Evolutionary conservation across 192 early-diverging fungal species (phyloP).

Genomic region (Coemansia asiatica): DNA sequence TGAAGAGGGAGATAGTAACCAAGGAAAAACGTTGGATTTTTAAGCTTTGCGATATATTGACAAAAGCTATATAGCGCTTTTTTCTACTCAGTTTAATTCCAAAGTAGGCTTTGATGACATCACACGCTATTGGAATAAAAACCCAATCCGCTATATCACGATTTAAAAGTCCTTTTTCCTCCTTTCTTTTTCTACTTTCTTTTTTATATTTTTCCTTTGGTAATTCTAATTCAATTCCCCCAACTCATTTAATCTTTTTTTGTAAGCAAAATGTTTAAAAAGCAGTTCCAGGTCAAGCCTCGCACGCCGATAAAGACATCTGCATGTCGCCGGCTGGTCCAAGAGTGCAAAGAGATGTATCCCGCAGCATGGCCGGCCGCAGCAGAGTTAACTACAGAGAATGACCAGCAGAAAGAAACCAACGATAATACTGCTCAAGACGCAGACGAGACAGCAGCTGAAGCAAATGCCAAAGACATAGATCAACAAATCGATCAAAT

Average conservation of each 20-base stretch:
- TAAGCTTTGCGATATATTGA: too few relatives aligned
- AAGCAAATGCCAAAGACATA: slow-evolving; percentile 15
- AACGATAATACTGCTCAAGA: slow-evolving; percentile 31
- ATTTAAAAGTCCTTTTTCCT: too few relatives aligned
- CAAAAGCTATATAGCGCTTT: too few relatives aligned
- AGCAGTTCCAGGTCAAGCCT: slow-evolving; percentile 68
- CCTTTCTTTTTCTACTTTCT: not conserved
- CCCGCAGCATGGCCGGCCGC: slow-evolving; percentile 25
- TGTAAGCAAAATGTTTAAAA: slow-evolving; percentile 67
- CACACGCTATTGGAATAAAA: too few relatives aligned
- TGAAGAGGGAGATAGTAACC: too few relatives aligned
- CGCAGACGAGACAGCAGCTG: slow-evolving; percentile 34
- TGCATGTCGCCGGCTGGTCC: slow-evolving; percentile 64
- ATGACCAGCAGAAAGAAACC: too few relatives aligned
- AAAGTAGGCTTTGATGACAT: too few relatives aligned
- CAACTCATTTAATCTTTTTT: not conserved
- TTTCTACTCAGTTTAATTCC: too few relatives aligned
- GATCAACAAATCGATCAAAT: not conserved
- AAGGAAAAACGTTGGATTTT: too few relatives aligned
- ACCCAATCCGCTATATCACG: too few relatives aligned
- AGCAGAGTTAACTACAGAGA: slow-evolving; percentile 3
- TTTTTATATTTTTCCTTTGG: not conserved
- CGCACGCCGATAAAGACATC: slow-evolving; percentile 68
- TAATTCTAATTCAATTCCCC: not conserved
- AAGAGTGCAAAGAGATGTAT: slow-evolving; percentile 61